Percentiles rank a stretch among this genome's conserved stretches.
phyloP scores from a whole-genome alignment of 768 basidiomycete genomes.

The Boletus coccyginus region DNA sequence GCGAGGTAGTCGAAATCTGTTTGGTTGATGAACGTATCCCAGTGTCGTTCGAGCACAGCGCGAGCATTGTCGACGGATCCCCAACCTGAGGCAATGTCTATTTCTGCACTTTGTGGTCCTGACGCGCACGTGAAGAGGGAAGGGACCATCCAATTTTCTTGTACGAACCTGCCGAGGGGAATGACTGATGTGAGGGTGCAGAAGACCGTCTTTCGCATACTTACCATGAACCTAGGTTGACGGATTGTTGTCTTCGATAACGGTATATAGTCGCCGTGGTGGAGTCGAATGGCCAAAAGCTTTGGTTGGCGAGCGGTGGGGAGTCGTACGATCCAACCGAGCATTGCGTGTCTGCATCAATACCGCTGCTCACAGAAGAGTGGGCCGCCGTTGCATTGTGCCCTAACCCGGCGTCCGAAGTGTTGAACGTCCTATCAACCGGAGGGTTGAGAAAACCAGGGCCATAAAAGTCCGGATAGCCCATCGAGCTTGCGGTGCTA shows the following conservation, averaged over 20 bases:
- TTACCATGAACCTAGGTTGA: conserved; percentile 23
- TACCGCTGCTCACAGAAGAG: not conserved
- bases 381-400: not conserved
- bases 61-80: conserved; percentile 36
- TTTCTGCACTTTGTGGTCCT: conserved; percentile 50
- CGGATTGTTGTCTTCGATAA: conserved; percentile 21
- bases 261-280: conserved; percentile 14
- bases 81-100: conserved; percentile 65
- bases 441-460: not conserved
- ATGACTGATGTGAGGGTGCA: not conserved
- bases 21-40: conserved; percentile 69
- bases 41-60: conserved; percentile 63
- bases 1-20: conserved; percentile 64
- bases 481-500: not conserved
- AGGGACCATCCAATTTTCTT: conserved; percentile 74
- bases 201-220: not conserved
- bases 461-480: not conserved
- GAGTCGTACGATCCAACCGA: conserved; percentile 7
- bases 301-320: conserved; percentile 5
- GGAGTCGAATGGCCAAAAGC: conserved; percentile 16
- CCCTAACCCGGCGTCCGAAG: not conserved
- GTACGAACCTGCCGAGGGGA: conserved; percentile 52
- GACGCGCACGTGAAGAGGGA: conserved; percentile 59
- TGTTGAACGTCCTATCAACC: not conserved
- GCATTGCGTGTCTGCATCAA: conserved; percentile 1